These are phyloP conservation scores for Phytophthora ramorum DNA, from an alignment of 352 stramenopile genomes.

Conservation along the genomic window DNA sequence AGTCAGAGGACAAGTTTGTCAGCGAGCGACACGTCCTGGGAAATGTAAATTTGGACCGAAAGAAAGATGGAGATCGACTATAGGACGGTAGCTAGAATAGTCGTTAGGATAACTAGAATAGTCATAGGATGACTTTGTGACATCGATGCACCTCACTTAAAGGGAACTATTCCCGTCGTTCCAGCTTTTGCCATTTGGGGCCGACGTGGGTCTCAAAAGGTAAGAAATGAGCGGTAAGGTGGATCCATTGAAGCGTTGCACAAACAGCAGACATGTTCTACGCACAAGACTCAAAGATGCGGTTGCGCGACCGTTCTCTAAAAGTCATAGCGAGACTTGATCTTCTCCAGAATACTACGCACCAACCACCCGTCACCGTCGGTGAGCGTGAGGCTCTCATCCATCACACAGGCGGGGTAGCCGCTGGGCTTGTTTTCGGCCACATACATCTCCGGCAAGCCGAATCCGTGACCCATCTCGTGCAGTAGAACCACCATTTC, in stretches of 20 bases:
- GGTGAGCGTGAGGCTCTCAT: constrained; percentile 9
- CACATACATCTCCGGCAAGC: constrained; percentile 38
- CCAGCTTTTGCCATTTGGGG: no score
- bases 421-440: constrained; percentile 26
- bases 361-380: constrained; percentile 27
- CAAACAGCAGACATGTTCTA: neutral
- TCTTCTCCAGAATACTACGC: constrained; percentile 28
- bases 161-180: no score
- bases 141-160: no score
- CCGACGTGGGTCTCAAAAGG: no score
- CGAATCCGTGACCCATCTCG: constrained; percentile 53
- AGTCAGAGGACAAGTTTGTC: no score
- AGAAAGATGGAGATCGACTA: no score
- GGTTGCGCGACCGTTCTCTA: neutral
- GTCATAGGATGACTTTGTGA: no score
- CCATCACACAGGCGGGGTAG: constrained; percentile 33
- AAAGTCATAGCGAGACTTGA: constrained; percentile 25
- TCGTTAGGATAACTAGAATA: no score
- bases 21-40: no score
- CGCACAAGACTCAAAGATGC: neutral
- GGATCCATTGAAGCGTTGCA: neutral
- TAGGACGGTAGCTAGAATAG: no score
- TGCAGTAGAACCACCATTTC: constrained; percentile 46
- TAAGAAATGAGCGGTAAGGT: no score
- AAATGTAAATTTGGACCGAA: no score